Evolutionary conservation across 768 basidiomycete genomes (phyloP), one percentile per base, ranked within the genome.

Genomic region (Pholiota conissans): DNA sequence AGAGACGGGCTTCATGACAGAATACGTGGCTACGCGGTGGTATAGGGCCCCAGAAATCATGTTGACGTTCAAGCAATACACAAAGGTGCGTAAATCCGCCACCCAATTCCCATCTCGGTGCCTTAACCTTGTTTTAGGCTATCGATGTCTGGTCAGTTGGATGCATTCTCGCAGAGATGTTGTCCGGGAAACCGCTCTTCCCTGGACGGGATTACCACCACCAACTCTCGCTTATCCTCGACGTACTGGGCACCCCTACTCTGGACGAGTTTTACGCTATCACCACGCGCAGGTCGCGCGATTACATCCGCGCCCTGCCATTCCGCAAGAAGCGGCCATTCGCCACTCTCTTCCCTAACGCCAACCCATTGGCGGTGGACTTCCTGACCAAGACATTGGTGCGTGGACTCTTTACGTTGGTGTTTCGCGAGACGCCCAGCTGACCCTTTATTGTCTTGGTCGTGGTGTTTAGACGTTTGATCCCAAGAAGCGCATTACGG

Each of bases 21-120:
- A 94, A 85, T 96, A 95, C 67, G 97, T 99, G 49, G 96, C 97
- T 2, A 98, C 97, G 24, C 81, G 97, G 64, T 99, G 97, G 97
- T 99, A 98, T 69, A 87, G 97, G 34, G 97, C 97, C 0, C 97
- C 97, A 0, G 97, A 99, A 72, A 95, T 99, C 76, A 99, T 99
- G 97, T 81, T 99, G 51, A 97, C 95, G 9, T 98, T 98, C 81
- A 96, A 97, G 71, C 91, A 97, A 71, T 99, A 99, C 76, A 96
- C 95, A 51, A 95, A 95, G 76, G 90, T 84, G 56, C 54, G 73
- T 59, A 13, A 24, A 29, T 13, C 30, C 75, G 71, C 72, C 37
- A 13, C 45, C 39, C 29, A 52, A 24, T 22, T 9, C 59, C 47
- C 24, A 24, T 42, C 45, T 27, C 52, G 42, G 53, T 57, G 13